Percentiles rank a stretch among this genome's conserved stretches.
Conservation (phyloP, 192 early-diverging fungal species). For the Backusella psychrophila region DNA sequence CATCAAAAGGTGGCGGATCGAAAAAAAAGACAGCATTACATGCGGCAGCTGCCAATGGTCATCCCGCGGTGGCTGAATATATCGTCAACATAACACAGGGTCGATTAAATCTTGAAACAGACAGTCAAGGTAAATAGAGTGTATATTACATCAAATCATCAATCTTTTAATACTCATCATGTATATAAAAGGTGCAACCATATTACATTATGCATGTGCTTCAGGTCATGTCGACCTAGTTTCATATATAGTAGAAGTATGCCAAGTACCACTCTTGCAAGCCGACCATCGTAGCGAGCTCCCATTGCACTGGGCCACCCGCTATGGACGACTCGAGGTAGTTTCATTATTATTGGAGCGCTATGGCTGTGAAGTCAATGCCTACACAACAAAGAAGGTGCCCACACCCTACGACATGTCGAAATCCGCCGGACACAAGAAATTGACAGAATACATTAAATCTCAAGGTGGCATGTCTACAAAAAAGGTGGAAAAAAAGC, state of each 20-base stretch:
- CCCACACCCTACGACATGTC: conserved; percentile 31
- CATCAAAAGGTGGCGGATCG: conserved; percentile 22
- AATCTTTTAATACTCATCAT: neutral
- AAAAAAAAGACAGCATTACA: conserved; percentile 30
- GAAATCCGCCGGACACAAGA: conserved; percentile 19
- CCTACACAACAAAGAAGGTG: conserved; percentile 24
- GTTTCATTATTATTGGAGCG: conserved; percentile 21
- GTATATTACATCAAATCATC: no score
- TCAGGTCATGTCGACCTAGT: conserved; percentile 28
- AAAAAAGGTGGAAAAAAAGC: conserved; percentile 31
- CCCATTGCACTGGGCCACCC: conserved; percentile 34
- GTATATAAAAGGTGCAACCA: conserved; percentile 21
- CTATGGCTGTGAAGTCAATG: conserved; percentile 27
- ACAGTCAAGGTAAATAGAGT: conserved; percentile 11
- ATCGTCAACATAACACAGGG: conserved; percentile 21
- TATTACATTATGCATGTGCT: conserved; percentile 34
- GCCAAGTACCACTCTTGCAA: conserved; percentile 18
- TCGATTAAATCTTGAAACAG: conserved; percentile 17
- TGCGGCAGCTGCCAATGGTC: conserved; percentile 22
- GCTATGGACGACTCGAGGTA: conserved; percentile 29
- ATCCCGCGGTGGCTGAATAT: conserved; percentile 25
- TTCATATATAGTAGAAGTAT: conserved; percentile 19
- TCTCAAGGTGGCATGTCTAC: conserved; percentile 18
- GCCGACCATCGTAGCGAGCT: conserved; percentile 24
- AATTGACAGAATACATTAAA: conserved; percentile 26